These are phyloP conservation scores for Komagataea norvegica DNA, from an alignment of 1,139 yeast genomes.

Conservation along the genomic window DNA sequence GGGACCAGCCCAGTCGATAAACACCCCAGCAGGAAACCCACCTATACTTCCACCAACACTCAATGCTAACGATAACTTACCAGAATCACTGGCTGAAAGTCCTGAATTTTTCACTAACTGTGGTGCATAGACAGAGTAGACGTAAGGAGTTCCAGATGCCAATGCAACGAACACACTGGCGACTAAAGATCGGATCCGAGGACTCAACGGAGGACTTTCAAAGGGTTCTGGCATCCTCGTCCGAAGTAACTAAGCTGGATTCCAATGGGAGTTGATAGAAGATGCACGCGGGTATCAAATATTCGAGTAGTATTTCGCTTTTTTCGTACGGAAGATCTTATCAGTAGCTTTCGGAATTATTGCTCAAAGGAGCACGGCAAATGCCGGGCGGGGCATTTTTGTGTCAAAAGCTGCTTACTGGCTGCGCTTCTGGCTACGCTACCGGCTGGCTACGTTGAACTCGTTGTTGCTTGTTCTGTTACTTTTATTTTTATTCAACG, in stretches of 20 bases:
- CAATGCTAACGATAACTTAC: constrained; percentile 56
- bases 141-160: constrained; percentile 67
- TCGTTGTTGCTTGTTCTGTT: not conserved
- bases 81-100: constrained; percentile 56
- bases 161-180: constrained; percentile 36
- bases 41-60: constrained; percentile 63
- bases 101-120: constrained; percentile 55
- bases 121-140: constrained; percentile 70
- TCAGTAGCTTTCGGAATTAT: no score
- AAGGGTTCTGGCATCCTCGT: constrained; percentile 1
- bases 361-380: not conserved
- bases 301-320: no score
- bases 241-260: no score
- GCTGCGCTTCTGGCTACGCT: no score
- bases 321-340: no score
- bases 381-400: not conserved
- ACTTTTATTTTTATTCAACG: not conserved
- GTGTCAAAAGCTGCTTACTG: constrained; percentile 5
- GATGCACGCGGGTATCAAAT: no score
- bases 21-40: constrained; percentile 64
- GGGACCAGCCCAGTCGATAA: constrained; percentile 60
- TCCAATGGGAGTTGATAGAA: no score
- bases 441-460: no score
- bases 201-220: constrained; percentile 16
- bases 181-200: constrained; percentile 20